phyloP scores from a whole-genome alignment of 2,329 filamentous ascomycete genomes.

The Chaetomiaceae sp. region DNA sequence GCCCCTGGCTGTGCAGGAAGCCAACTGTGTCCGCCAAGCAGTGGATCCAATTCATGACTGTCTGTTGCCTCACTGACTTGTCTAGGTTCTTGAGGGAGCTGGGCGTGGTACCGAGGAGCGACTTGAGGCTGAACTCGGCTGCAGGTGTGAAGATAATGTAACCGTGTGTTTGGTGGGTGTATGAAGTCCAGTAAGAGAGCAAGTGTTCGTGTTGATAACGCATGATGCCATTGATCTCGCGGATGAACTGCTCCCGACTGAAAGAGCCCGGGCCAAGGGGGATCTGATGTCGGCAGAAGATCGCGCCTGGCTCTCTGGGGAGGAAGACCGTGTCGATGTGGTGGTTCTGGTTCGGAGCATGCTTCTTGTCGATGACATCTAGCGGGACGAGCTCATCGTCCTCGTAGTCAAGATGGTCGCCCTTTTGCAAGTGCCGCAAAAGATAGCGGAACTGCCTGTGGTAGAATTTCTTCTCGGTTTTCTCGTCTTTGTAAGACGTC shows the following conservation, averaged over 20 bases:
- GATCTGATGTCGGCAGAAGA: conserved; percentile 54
- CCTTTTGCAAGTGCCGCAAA: conserved; percentile 55
- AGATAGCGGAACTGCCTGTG: conserved; percentile 65
- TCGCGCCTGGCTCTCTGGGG: conserved; percentile 51
- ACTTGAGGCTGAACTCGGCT: conserved; percentile 59
- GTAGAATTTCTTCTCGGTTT: conserved; percentile 63
- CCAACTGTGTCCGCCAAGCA: conserved; percentile 64
- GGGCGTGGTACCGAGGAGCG: conserved; percentile 59
- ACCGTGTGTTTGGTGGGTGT: conserved; percentile 56
- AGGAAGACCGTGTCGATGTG: conserved; percentile 55
- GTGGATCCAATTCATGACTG: conserved; percentile 68
- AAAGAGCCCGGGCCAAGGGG: conserved; percentile 43
- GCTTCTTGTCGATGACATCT: conserved; percentile 57
- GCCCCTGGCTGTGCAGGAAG: conserved; percentile 58
- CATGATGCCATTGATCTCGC: conserved; percentile 53
- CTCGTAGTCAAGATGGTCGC: conserved; percentile 56
- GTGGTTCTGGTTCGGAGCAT: conserved; percentile 30
- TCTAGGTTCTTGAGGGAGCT: conserved; percentile 55
- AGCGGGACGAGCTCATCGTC: conserved; percentile 64
- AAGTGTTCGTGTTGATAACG: conserved; percentile 61
- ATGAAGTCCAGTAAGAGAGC: conserved; percentile 65
- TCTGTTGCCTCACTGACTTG: conserved; percentile 52
- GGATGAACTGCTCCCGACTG: conserved; percentile 49
- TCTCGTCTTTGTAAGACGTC: conserved; percentile 52
- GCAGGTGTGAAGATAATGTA: conserved; percentile 63